Conservation (phyloP, 495 filamentous ascomycete genomes). For the Sphaerosporella brunnea region DNA sequence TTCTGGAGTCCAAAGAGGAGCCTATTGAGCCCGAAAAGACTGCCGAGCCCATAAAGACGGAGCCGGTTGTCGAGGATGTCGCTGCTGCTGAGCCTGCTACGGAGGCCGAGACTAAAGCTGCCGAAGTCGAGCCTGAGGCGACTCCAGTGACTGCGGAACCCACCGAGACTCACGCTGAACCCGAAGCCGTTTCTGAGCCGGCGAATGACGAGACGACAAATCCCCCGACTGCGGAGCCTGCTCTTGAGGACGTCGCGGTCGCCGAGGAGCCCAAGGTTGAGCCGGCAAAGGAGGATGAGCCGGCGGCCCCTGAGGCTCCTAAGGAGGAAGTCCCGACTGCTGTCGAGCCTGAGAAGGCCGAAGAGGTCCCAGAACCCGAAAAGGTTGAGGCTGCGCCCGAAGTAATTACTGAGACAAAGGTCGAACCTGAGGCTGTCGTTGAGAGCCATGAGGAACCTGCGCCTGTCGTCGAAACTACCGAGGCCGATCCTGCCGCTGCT, state of each 20-base stretch:
- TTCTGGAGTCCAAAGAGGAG: neutral
- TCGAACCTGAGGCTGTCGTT: neutral
- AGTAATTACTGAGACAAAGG: neutral
- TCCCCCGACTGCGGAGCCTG: slow-evolving; percentile 1
- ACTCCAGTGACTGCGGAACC: neutral
- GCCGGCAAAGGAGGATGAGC: neutral
- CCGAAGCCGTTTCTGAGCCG: slow-evolving; percentile 1
- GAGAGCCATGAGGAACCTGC: neutral
- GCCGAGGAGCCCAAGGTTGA: slow-evolving; percentile 2
- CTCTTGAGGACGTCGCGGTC: slow-evolving; percentile 6
- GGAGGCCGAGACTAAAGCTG: neutral
- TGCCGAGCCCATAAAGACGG: neutral
- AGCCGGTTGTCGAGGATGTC: neutral
- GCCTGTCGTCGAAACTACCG: neutral
- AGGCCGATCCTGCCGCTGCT: neutral
- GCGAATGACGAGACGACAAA: neutral
- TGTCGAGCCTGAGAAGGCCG: slow-evolving; percentile 2
- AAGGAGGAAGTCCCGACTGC: neutral
- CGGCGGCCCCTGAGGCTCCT: neutral
- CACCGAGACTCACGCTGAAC: neutral
- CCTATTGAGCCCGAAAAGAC: neutral
- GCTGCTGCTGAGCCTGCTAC: neutral
- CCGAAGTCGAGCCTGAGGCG: neutral
- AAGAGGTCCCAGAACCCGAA: no score
- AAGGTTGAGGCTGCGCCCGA: neutral